phyloP scores from a whole-genome alignment of 2,329 filamentous ascomycete genomes.

The Phyllosticta ampelicida region DNA sequence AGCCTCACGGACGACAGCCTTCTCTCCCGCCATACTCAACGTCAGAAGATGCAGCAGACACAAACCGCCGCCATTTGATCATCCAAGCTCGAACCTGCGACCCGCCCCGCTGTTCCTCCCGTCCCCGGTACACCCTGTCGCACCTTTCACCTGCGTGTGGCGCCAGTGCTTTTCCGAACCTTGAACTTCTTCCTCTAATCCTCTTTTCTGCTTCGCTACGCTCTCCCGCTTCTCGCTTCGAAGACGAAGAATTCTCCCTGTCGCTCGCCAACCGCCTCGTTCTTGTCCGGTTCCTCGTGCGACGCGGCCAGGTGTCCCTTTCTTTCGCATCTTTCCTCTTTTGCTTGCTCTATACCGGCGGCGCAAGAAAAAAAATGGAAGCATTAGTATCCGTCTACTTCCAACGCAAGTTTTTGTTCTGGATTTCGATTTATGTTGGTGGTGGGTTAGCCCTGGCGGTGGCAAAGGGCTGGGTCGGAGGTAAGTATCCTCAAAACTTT shows the following conservation, averaged over 20 bases:
- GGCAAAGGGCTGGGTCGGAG: slow-evolving; percentile 3
- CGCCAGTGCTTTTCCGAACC: neutral
- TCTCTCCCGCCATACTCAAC: neutral
- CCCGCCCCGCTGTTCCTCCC: neutral
- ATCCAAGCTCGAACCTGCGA: neutral
- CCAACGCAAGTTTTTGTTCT: slow-evolving; percentile 7
- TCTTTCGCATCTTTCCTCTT: neutral
- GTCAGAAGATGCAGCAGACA: neutral
- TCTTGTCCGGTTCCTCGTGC: neutral
- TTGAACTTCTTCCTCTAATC: neutral
- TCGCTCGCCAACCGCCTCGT: neutral
- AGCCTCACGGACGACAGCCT: neutral
- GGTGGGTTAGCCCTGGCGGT: neutral
- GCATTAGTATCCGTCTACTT: slow-evolving; percentile 4
- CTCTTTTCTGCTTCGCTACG: neutral
- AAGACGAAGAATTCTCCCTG: neutral
- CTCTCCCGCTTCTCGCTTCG: neutral
- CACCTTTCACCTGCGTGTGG: neutral
- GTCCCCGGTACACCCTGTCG: neutral
- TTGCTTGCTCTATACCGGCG: neutral
- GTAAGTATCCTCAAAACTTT: slow-evolving; percentile 1
- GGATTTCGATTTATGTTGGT: neutral
- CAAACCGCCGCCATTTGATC: neutral
- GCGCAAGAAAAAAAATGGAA: slow-evolving; percentile 1
- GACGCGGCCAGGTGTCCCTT: neutral